Percentiles rank a stretch among this genome's conserved stretches.
phyloP scores from a whole-genome alignment of 768 basidiomycete genomes.

The Tylopilus felleus region DNA sequence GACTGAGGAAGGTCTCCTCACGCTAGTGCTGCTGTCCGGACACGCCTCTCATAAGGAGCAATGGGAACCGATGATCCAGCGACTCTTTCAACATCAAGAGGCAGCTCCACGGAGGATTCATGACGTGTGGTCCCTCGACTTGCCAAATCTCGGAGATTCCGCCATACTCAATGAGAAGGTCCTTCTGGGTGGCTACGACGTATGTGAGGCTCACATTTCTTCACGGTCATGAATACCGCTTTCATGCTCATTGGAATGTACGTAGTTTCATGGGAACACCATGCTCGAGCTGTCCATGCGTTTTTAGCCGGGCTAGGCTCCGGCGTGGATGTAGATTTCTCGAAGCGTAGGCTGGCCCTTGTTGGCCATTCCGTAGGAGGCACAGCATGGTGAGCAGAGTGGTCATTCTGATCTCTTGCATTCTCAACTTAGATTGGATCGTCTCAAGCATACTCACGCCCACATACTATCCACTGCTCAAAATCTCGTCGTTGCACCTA shows the following conservation, averaged over 20 bases:
- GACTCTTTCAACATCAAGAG: neutral
- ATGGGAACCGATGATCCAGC: conserved; percentile 3
- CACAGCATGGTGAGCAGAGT: no score
- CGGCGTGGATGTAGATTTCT: no score
- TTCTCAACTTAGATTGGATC: no score
- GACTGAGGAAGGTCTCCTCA: neutral
- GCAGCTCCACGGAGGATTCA: neutral
- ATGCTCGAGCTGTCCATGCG: no score
- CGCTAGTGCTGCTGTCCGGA: conserved; percentile 3
- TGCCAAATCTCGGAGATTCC: conserved; percentile 7
- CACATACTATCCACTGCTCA: neutral
- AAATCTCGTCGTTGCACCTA: conserved; percentile 8
- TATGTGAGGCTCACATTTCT: neutral
- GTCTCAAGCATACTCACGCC: no score
- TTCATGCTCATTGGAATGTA: no score
- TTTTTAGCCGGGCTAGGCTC: no score
- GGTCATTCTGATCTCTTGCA: no score
- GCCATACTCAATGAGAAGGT: conserved; percentile 9
- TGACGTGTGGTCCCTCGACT: conserved; percentile 7
- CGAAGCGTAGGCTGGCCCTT: no score
- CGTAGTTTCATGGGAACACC: no score
- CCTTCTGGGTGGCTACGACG: neutral
- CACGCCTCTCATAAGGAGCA: conserved; percentile 6
- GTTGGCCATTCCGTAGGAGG: no score
- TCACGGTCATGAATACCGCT: no score